A percentile compares a stretch with the other conserved stretches of the same genome.
These are phyloP conservation scores for Pouteria campechiana DNA, from an alignment of 179 eudicot genomes.

Conservation along the genomic window DNA sequence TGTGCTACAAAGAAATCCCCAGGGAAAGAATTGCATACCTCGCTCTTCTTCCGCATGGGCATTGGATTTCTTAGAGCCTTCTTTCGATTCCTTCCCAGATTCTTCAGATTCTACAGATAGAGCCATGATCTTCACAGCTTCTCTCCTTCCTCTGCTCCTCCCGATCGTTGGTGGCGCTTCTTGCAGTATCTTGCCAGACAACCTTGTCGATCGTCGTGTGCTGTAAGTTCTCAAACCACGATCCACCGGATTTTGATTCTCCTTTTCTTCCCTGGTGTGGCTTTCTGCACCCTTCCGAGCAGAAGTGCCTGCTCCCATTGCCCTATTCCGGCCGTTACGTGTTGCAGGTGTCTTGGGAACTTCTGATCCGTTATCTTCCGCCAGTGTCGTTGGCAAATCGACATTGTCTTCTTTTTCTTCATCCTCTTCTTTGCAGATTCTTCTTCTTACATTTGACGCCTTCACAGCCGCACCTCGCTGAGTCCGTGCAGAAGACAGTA, in stretches of 20 bases:
- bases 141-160: constrained; percentile 6
- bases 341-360: constrained; percentile 14
- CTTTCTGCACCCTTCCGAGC: neutral
- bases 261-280: constrained; percentile 3
- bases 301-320: neutral
- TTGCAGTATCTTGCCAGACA: constrained; percentile 24
- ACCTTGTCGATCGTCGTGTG: constrained; percentile 34
- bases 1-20: no score
- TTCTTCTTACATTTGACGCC: constrained; percentile 11
- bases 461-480: constrained; percentile 17
- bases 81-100: constrained; percentile 8
- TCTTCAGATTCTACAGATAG: constrained; percentile 3
- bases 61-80: no score
- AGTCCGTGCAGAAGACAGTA: constrained; percentile 26
- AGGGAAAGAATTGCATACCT: no score
- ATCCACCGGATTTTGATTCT: constrained; percentile 9
- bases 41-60: no score
- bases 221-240: constrained; percentile 12
- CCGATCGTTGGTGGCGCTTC: constrained; percentile 8
- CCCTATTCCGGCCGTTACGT: constrained; percentile 2
- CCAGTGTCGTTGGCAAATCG: constrained; percentile 13
- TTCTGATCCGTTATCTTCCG: constrained; percentile 7
- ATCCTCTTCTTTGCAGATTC: constrained; percentile 8
- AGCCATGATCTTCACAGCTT: constrained; percentile 5
- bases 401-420: constrained; percentile 7